Conservation (phyloP, 768 basidiomycete species). For the Dentipellis fragilis region DNA sequence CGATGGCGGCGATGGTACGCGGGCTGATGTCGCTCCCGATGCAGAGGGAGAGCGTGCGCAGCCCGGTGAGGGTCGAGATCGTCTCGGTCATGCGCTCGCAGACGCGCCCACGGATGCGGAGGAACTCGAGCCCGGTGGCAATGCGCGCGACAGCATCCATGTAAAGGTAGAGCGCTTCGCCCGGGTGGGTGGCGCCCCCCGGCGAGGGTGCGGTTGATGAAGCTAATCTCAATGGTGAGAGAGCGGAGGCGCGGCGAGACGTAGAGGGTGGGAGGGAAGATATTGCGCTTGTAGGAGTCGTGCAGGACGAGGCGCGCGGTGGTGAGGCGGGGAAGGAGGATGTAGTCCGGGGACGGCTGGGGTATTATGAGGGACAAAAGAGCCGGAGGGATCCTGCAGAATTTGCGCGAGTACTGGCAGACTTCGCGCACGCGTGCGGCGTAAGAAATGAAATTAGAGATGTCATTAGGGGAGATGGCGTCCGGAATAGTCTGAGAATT, state of each 20-base stretch:
- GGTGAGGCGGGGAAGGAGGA: constrained; percentile 8
- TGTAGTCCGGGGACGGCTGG: neutral
- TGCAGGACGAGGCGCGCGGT: constrained; percentile 7
- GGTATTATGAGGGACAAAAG: neutral
- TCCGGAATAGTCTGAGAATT: neutral
- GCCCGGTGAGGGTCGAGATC: constrained; percentile 6
- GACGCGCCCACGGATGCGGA: constrained; percentile 12
- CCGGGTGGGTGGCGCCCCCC: neutral
- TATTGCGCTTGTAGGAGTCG: constrained; percentile 3
- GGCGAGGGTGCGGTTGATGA: constrained; percentile 3
- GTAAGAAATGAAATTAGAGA: constrained; percentile 8
- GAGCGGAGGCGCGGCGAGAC: constrained; percentile 6
- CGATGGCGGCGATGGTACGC: constrained; percentile 11
- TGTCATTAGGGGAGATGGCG: neutral
- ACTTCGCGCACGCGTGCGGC: constrained; percentile 12
- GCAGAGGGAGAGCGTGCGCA: constrained; percentile 11
- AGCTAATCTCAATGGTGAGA: constrained; percentile 10
- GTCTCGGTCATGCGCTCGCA: constrained; percentile 7
- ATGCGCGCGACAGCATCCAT: constrained; percentile 9
- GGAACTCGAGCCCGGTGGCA: constrained; percentile 5
- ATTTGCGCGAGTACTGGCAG: constrained; percentile 5
- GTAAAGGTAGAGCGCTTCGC: constrained; percentile 7
- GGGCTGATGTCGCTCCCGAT: constrained; percentile 10
- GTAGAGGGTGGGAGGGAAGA: constrained; percentile 7
- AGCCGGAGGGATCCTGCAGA: neutral